These are phyloP conservation scores for Suhomyces vadensis DNA, from an alignment of 805 yeast species.

Conservation along the genomic window DNA sequence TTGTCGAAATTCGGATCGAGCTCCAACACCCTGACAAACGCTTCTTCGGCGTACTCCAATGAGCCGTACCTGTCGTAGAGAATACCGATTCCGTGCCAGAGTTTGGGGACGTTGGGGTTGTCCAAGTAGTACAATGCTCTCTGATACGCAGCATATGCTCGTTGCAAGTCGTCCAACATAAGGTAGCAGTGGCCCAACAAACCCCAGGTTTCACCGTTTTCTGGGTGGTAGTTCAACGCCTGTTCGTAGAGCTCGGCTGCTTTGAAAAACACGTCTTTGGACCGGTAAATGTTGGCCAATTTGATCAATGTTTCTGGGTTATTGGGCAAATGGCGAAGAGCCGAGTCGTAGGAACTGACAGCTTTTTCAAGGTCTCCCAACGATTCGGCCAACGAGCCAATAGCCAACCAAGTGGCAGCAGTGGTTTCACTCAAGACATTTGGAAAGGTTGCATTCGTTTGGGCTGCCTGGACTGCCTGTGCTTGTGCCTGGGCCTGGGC, in stretches of 20 bases:
- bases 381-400: slow-evolving; percentile 86
- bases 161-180: slow-evolving; percentile 93
- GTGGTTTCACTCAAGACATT: slow-evolving; percentile 50
- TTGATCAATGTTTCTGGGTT: slow-evolving; percentile 83
- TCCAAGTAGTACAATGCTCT: slow-evolving; percentile 89
- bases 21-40: slow-evolving; percentile 92
- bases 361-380: slow-evolving; percentile 90
- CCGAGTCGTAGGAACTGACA: slow-evolving; percentile 82
- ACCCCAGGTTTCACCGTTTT: slow-evolving; percentile 97
- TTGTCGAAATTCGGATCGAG: slow-evolving; percentile 96
- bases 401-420: slow-evolving; percentile 84
- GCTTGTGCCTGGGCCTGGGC: slow-evolving; percentile 9
- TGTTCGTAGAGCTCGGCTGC: slow-evolving; percentile 94
- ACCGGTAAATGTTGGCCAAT: slow-evolving; percentile 83
- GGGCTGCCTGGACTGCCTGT: background rate
- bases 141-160: slow-evolving; percentile 96
- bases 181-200: slow-evolving; percentile 93
- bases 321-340: slow-evolving; percentile 81
- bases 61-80: slow-evolving; percentile 95
- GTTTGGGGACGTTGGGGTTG: slow-evolving; percentile 92
- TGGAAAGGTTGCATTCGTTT: slow-evolving; percentile 11
- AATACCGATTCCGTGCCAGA: slow-evolving; percentile 99
- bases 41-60: slow-evolving; percentile 96
- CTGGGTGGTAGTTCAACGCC: slow-evolving; percentile 77
- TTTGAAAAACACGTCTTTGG: slow-evolving; percentile 85